Base-by-base conservation (phyloP, 2,329 filamentous ascomycete genomes). In the Aspergillus luchuensis region DNA sequence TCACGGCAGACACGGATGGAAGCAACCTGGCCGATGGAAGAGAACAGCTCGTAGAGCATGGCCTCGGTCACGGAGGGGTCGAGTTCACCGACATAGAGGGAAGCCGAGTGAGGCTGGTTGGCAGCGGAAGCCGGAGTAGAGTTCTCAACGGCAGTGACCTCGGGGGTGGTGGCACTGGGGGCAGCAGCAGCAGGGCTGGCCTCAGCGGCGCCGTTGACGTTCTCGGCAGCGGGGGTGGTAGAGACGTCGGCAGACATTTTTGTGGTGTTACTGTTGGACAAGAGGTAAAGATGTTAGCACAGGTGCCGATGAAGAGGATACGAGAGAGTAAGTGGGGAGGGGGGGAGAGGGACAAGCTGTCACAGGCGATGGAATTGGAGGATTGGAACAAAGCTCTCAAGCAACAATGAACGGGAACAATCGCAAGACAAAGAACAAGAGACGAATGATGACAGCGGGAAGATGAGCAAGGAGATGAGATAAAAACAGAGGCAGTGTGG, bases 41-140 rank as follows among this genome's bases (percentile, higher is more conserved):
- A 98, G 87, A 99, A 99, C 67, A 99, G 91, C 88, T 99, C 95
- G 81, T 98, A 99, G 75, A 99, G 92, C 95, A 99, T 99, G 71
- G 95, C 95, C 87, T 99, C 95, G 67, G 95, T 99, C 79, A 99
- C 95, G 64, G 92, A 95, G 72, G 91, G 88, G 80, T 99, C 95
- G 73, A 99, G 92, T 85, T 99, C 95, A 79, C 95, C 95, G 70
- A 99, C 95, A 79, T 99, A 99, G 78, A 99, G 92, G 62, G 95
- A 99, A 67, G 95, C 95, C 56, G 95, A 98, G 80, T 96, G 94
- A 78, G 92, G 91, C 75, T 93, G 91, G 77, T 91, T 90, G 69
- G 83, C 85, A 71, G 87, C 86, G 69, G 91, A 88, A 66, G 92
- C 86, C 69, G 82, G 79, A 70, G 88, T 84, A 69, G 84, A 72